These are phyloP conservation scores for Aethionema arabicum DNA, from an alignment of 345 rosid genomes.

Conservation along the genomic window DNA sequence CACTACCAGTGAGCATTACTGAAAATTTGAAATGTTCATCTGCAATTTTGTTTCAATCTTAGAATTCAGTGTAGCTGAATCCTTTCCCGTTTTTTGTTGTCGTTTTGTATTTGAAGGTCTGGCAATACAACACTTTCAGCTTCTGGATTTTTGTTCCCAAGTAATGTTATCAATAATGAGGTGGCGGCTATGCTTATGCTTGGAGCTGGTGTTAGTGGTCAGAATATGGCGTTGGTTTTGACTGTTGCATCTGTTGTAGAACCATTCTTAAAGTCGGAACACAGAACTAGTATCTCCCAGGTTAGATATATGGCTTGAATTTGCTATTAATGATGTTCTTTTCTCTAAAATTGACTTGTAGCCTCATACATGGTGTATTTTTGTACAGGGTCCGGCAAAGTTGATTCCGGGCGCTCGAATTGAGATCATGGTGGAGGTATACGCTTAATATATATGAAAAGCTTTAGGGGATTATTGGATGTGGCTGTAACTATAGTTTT, in stretches of 20 bases:
- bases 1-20: slow-evolving; percentile 61
- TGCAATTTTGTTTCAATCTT: not conserved
- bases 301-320: slow-evolving; percentile 34
- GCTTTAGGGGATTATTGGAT: too few species aligned
- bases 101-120: slow-evolving; percentile 46
- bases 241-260: slow-evolving; percentile 88
- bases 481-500: too few species aligned
- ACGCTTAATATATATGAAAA: not conserved
- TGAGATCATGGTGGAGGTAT: slow-evolving; percentile 80
- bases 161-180: slow-evolving; percentile 42
- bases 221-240: slow-evolving; percentile 47
- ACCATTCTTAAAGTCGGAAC: slow-evolving; percentile 56
- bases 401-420: slow-evolving; percentile 73
- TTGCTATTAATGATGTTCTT: not conserved
- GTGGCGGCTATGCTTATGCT: slow-evolving; percentile 38
- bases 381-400: slow-evolving; percentile 58
- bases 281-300: slow-evolving; percentile 51
- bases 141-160: slow-evolving; percentile 77
- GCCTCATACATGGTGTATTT: slow-evolving; percentile 23
- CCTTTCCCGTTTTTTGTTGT: not conserved
- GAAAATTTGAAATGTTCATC: not conserved
- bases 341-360: not conserved
- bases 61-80: not conserved
- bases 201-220: slow-evolving; percentile 31
- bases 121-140: slow-evolving; percentile 85